phyloP scores from a whole-genome alignment of 495 filamentous ascomycete genomes.

The Penicillium chermesinum region DNA sequence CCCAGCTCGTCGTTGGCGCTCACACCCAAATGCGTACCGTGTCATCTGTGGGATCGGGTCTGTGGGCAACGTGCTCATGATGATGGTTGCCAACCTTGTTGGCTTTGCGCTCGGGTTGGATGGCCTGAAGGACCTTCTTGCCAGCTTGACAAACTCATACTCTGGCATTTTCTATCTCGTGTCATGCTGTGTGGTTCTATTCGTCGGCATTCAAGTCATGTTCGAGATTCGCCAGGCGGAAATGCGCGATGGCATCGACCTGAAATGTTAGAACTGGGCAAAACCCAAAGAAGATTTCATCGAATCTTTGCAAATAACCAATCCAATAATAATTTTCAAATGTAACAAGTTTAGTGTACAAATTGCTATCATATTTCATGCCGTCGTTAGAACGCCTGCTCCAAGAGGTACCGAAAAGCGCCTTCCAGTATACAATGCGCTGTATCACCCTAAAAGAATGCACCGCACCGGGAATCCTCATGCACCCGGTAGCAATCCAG shows the following conservation, averaged over 20 bases:
- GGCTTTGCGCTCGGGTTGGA: conserved; percentile 92
- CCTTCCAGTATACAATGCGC: conserved; percentile 7
- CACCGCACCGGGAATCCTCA: conserved; percentile 72
- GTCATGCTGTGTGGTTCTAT: conserved; percentile 64
- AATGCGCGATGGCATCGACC: conserved; percentile 67
- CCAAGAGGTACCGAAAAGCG: background rate
- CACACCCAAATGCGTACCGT: conserved; percentile 63
- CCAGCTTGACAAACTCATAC: conserved; percentile 67
- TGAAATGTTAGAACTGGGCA: conserved; percentile 64
- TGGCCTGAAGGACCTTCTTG: conserved; percentile 69
- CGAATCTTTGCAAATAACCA: background rate
- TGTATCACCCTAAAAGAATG: conserved; percentile 40
- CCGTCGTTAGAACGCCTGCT: conserved; percentile 17
- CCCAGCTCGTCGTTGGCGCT: conserved; percentile 63
- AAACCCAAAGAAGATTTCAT: background rate
- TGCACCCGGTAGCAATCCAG: conserved; percentile 75
- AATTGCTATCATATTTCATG: conserved; percentile 21
- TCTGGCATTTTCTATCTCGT: conserved; percentile 69
- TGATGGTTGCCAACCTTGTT: conserved; percentile 93
- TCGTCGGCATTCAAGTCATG: conserved; percentile 89
- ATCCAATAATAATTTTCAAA: conserved; percentile 3
- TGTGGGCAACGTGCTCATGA: conserved; percentile 84
- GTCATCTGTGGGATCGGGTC: conserved; percentile 79
- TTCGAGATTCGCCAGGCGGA: conserved; percentile 90
- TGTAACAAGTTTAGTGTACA: conserved; percentile 17